Conservation (phyloP, 768 basidiomycete genomes). For the Serendipita sp. region DNA sequence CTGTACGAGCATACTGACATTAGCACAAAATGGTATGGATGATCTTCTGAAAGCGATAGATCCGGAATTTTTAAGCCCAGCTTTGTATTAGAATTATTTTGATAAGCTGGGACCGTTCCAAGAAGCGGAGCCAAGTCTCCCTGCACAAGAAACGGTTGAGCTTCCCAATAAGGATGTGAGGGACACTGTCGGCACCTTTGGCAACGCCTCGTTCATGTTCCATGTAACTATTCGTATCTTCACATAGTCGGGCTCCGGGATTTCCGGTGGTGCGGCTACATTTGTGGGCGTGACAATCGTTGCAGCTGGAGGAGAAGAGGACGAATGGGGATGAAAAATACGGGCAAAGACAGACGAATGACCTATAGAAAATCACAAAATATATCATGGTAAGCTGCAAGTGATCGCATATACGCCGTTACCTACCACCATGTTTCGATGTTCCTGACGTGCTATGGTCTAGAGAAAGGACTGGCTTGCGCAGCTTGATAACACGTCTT, state of each 20-base stretch:
- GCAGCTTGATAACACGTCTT: neutral
- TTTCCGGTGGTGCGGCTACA: slow-evolving; percentile 13
- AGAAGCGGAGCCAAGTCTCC: slow-evolving; percentile 60
- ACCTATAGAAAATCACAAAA: neutral
- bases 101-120: slow-evolving; percentile 39
- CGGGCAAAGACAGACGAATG: slow-evolving; percentile 28
- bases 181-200: slow-evolving; percentile 34
- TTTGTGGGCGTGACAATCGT: slow-evolving; percentile 16
- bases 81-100: slow-evolving; percentile 12
- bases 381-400: neutral
- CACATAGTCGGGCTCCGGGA: slow-evolving; percentile 23
- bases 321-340: slow-evolving; percentile 23
- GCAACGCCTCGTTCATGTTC: slow-evolving; percentile 77
- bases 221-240: slow-evolving; percentile 61
- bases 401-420: neutral
- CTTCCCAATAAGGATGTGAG: neutral
- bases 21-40: slow-evolving; percentile 67
- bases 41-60: slow-evolving; percentile 34
- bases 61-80: slow-evolving; percentile 27
- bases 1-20: slow-evolving; percentile 32
- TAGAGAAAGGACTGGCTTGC: slow-evolving; percentile 3
- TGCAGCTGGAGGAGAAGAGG: slow-evolving; percentile 15
- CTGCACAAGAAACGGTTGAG: slow-evolving; percentile 22
- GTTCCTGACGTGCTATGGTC: neutral
- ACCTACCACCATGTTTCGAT: neutral